Base-by-base conservation (phyloP, 495 filamentous ascomycete species). In the Trypethelium eluteriae region DNA sequence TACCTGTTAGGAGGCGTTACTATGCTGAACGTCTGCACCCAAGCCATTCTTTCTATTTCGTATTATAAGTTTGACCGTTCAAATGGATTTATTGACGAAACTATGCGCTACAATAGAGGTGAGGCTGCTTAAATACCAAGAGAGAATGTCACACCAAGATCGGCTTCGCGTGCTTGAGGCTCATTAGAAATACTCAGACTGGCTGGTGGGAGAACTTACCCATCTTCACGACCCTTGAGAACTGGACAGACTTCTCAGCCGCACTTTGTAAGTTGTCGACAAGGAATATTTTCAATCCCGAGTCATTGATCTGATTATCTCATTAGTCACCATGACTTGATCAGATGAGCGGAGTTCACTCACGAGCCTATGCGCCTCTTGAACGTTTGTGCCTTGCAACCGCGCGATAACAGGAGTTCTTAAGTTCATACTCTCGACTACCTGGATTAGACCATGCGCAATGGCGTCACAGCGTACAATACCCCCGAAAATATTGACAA, bases 401-500 rank as follows among this genome's bases (percentile, higher is more conserved):
- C 94, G 87, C 70, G 93, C 93, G 74, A 98, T 89, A 75, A 98
- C 96, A 72, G 94, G 94, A 70, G 93, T 95, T 77, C 93, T 87
- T 73, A 98, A 85, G 79, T 93, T 90, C 86, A 98, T 94, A 71
- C 85, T 86, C 80, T 94, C 83, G 67, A 96, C 95, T 62, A 96
- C 96, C 75, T 87, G 86, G 81, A 98, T 95, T 74, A 98, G 82
- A 69, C 94, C 94, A 79, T 94, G 90, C 61, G 94, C 94, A 77
- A 98, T 98, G 75, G 91, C 93, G 78, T 98, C 94, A 74, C 94
- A 98, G 71, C 94, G 86, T 67, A 98, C 94, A 70, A 98, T 98
- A 83, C 94, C 94, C 74, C 94, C 94, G 76, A 98, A 98, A 77
- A 98, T 98, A 82, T 98, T 98, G 78, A 98, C 94, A 71, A 98